phyloP scores from a whole-genome alignment of 768 basidiomycete species.

The Leccinum pellstonianum region DNA sequence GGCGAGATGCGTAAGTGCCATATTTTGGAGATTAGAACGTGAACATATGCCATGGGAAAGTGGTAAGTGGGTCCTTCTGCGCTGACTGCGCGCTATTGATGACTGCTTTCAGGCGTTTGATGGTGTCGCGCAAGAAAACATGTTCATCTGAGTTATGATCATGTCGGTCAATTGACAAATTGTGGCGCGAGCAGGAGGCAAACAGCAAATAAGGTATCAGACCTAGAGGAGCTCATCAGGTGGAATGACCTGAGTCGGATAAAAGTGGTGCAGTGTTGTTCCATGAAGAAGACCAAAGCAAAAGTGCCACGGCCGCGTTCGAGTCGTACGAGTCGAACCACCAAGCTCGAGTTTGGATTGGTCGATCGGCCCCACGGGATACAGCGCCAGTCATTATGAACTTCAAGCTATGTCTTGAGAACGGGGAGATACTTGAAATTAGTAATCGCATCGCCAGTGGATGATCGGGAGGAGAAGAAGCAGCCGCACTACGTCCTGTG shows the following conservation, averaged over 20 bases:
- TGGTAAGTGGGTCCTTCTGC: not conserved
- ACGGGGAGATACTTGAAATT: not conserved
- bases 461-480: slow-evolving; percentile 13
- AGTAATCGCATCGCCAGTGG: slow-evolving; percentile 10
- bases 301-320: not conserved
- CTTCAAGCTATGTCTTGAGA: slow-evolving; percentile 12
- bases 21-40: slow-evolving; percentile 10
- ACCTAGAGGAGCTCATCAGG: not conserved
- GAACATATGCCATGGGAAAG: not conserved
- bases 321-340: slow-evolving; percentile 19
- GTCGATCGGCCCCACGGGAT: not conserved
- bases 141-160: not conserved
- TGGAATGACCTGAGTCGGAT: not conserved
- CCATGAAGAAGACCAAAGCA: slow-evolving; percentile 2
- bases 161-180: not conserved
- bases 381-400: not conserved
- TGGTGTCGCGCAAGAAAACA: not conserved
- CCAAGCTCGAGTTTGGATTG: slow-evolving; percentile 1
- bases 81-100: not conserved
- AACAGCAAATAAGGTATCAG: not conserved
- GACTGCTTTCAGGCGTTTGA: not conserved
- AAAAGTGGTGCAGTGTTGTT: slow-evolving; percentile 16
- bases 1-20: not conserved
- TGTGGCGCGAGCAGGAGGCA: not conserved
- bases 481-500: slow-evolving; percentile 15